Evolutionary conservation across 2,329 filamentous ascomycete genomes (phyloP).

Genomic region (Emericellopsis cladophorae): DNA sequence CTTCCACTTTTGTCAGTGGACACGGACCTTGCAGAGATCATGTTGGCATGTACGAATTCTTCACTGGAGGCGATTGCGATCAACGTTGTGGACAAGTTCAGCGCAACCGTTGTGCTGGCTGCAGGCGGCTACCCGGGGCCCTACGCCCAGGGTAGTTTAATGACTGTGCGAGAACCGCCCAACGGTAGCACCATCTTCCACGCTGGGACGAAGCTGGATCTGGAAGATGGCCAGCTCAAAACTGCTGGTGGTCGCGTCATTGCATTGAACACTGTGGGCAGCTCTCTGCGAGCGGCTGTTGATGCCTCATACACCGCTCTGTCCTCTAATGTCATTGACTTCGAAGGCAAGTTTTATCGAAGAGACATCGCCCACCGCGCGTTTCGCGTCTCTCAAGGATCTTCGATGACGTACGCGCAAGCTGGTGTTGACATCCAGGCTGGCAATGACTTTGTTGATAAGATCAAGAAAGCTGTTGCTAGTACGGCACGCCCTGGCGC

Average conservation of each 20-base stretch:
- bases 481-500: slow-evolving; percentile 77
- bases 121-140: slow-evolving; percentile 81
- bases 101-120: slow-evolving; percentile 87
- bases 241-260: slow-evolving; percentile 87
- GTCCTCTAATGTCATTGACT: slow-evolving; percentile 53
- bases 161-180: slow-evolving; percentile 31
- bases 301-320: slow-evolving; percentile 80
- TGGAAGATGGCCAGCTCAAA: slow-evolving; percentile 50
- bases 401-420: slow-evolving; percentile 74
- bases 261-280: slow-evolving; percentile 67
- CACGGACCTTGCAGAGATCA: slow-evolving; percentile 71
- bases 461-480: slow-evolving; percentile 82
- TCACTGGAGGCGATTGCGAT: slow-evolving; percentile 51
- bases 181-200: slow-evolving; percentile 67
- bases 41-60: slow-evolving; percentile 66
- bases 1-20: slow-evolving; percentile 61
- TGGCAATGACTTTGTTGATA: slow-evolving; percentile 82
- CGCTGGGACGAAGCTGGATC: slow-evolving; percentile 56
- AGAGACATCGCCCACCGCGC: slow-evolving; percentile 83
- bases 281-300: slow-evolving; percentile 69
- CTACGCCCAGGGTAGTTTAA: slow-evolving; percentile 67
- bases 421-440: slow-evolving; percentile 92
- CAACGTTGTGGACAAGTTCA: slow-evolving; percentile 60
- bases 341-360: slow-evolving; percentile 82
- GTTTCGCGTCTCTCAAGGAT: slow-evolving; percentile 27